Base-by-base conservation (phyloP, 1,139 yeast species). In the Suhomyces panamericanus region DNA sequence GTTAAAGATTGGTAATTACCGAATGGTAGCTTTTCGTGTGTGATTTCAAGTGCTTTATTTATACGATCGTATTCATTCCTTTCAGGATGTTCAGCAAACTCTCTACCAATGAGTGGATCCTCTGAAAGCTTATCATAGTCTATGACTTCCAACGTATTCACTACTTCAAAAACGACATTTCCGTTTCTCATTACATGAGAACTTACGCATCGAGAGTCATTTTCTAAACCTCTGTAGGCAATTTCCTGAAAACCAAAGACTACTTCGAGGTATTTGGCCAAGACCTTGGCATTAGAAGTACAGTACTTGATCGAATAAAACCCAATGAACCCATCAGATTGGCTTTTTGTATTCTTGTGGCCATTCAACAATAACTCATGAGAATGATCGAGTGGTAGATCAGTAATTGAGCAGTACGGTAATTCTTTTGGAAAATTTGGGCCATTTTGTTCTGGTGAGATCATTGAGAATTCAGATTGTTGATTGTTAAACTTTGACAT, bases 221-320 rank as follows among this genome's bases (percentile, higher is more conserved):
- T 85, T 57, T 85, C 93, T 38, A 87, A 70, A 1, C 88, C 89
- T 49, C 64, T 73, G 54, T 75, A 80, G 1, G 90, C 95, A 38
- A 83, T 60, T 38, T 76, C 79, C 26, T 67, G 55, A 59, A 87
- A 87, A 0, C 95, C 96, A 69, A 82, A 76, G 4, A 78, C 63
- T 13, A 73, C 56, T 41, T 78, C 73, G 47, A 83, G 78, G 56
- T 73, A 78, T 26, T 66, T 62, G 0, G 95, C 83, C 46, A 81
- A 71, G 51, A 80, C 80, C 50, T 80, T 82, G 22, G 95, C 87
- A 53, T 86, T 86, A 9, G 88, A 77, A 27, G 69, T 78, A 73
- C 83, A 81, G 8, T 68, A 49, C 44, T 64, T 69, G 13, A 70
- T 48, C 3, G 67, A 62, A 50, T 66, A 69, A 50, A 69, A 69